These are phyloP conservation scores for Penicillium pancosmium DNA, from an alignment of 495 filamentous ascomycete species.

Conservation along the genomic window DNA sequence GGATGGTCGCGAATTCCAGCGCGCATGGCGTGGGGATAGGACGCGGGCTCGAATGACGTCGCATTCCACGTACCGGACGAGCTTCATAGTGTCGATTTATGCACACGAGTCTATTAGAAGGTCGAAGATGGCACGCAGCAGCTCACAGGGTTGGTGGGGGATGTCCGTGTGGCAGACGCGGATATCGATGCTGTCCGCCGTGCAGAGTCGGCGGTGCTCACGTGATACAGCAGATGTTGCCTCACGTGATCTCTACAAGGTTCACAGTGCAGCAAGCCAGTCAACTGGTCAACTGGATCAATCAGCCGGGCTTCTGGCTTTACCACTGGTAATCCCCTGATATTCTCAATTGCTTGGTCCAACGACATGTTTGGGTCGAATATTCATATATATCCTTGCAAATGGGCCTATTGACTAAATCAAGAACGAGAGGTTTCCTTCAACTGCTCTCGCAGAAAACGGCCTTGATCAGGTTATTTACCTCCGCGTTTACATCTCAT, in stretches of 20 bases:
- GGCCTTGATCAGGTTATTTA: too few relatives aligned
- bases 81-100: constrained; percentile 75
- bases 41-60: neutral
- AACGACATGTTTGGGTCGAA: too few relatives aligned
- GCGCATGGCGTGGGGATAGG: constrained; percentile 8
- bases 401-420: too few relatives aligned
- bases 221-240: constrained; percentile 4
- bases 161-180: constrained; percentile 14
- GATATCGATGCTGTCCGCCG: constrained; percentile 22
- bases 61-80: constrained; percentile 79
- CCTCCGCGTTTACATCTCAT: too few relatives aligned
- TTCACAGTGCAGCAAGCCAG: too few relatives aligned
- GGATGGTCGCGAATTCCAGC: constrained; percentile 16
- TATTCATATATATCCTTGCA: too few relatives aligned
- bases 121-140: constrained; percentile 10
- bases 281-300: too few relatives aligned
- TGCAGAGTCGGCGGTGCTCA: constrained; percentile 21
- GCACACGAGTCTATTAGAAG: constrained; percentile 2
- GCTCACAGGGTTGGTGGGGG: constrained; percentile 17
- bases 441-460: too few relatives aligned
- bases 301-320: too few relatives aligned
- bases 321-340: too few relatives aligned
- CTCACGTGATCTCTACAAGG: neutral
- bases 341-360: too few relatives aligned
- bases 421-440: too few relatives aligned